phyloP scores from a whole-genome alignment of 495 filamentous ascomycete species.

The Glutinoglossum americanum region DNA sequence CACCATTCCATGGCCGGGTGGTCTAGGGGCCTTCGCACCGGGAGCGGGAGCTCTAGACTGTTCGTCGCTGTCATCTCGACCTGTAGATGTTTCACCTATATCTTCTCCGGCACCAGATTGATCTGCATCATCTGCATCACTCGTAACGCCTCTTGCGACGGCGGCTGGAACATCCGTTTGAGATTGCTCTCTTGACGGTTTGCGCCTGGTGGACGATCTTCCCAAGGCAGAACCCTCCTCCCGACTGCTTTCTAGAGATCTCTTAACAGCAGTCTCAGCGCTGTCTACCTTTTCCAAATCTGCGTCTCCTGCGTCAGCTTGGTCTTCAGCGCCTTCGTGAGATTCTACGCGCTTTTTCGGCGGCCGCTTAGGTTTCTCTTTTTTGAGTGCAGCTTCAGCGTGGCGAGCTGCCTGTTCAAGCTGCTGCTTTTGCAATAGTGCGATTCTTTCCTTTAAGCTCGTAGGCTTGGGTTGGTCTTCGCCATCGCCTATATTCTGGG shows the following conservation, averaged over 20 bases:
- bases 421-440: slow-evolving; percentile 82
- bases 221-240: slow-evolving; percentile 24
- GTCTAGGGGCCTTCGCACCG: slow-evolving; percentile 8
- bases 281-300: slow-evolving; percentile 1
- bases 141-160: slow-evolving; percentile 30
- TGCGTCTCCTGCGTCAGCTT: not conserved
- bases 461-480: slow-evolving; percentile 74
- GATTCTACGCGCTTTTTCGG: slow-evolving; percentile 57
- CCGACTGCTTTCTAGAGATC: slow-evolving; percentile 33
- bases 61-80: slow-evolving; percentile 54
- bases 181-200: slow-evolving; percentile 27
- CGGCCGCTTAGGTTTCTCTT: slow-evolving; percentile 63
- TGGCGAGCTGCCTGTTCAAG: slow-evolving; percentile 64
- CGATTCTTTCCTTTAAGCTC: slow-evolving; percentile 85
- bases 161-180: slow-evolving; percentile 21
- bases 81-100: slow-evolving; percentile 50
- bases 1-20: slow-evolving; percentile 11
- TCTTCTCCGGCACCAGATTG: slow-evolving; percentile 75
- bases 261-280: not conserved
- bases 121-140: slow-evolving; percentile 76
- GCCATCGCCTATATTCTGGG: slow-evolving; percentile 29
- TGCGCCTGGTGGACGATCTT: slow-evolving; percentile 23
- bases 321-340: slow-evolving; percentile 9
- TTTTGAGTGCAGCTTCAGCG: slow-evolving; percentile 57
- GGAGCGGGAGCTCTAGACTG: slow-evolving; percentile 8